phyloP scores from a whole-genome alignment of 2,329 filamentous ascomycete genomes.

The Aspergillus unguis region DNA sequence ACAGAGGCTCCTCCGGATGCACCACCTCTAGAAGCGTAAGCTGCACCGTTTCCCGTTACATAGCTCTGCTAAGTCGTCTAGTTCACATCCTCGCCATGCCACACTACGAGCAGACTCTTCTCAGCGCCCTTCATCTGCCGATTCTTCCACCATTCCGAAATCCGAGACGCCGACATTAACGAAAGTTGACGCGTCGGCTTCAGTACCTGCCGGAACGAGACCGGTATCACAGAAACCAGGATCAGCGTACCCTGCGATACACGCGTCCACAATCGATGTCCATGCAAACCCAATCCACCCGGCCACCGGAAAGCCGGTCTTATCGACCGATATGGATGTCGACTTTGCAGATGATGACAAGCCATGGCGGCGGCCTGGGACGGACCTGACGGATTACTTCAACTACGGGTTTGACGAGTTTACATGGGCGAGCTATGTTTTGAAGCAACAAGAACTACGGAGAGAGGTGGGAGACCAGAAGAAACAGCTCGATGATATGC shows the following conservation, averaged over 20 bases:
- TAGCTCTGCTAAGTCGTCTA: constrained; percentile 23
- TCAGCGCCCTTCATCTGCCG: constrained; percentile 34
- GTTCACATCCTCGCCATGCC: constrained; percentile 40
- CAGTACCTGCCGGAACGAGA: constrained; percentile 31
- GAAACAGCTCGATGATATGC: constrained; percentile 61
- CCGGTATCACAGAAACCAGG: constrained; percentile 51
- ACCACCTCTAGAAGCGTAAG: constrained; percentile 37
- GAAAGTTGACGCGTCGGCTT: constrained; percentile 32
- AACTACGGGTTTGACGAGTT: constrained; percentile 99
- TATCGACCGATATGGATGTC: constrained; percentile 73
- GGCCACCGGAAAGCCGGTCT: constrained; percentile 71
- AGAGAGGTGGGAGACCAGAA: constrained; percentile 79
- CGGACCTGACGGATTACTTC: constrained; percentile 95
- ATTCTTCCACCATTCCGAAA: constrained; percentile 29
- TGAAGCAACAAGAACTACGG: constrained; percentile 78
- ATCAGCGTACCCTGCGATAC: constrained; percentile 63
- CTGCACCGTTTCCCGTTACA: constrained; percentile 7
- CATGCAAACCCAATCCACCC: constrained; percentile 78
- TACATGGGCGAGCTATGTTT: constrained; percentile 90
- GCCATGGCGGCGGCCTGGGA: constrained; percentile 91
- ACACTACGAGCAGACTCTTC: constrained; percentile 32
- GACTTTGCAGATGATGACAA: constrained; percentile 76
- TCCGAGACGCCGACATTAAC: constrained; percentile 34
- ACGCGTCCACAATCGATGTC: constrained; percentile 79
- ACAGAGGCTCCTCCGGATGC: constrained; percentile 46